phyloP scores from a whole-genome alignment of 305 asterid species.

The Fraxinus ornus region DNA sequence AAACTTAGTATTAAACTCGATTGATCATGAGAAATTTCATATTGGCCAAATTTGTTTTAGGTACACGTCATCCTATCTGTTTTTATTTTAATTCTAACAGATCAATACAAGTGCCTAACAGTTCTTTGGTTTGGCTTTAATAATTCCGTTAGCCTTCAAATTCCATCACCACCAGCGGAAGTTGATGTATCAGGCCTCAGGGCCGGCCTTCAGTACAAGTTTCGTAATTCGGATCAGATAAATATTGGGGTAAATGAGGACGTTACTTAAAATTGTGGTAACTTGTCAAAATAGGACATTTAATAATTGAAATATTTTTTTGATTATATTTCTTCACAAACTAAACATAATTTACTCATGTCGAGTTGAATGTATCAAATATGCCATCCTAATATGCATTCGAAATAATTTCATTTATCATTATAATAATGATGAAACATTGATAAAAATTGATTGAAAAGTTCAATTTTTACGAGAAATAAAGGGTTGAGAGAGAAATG shows the following conservation, averaged over 20 bases:
- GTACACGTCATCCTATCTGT: not conserved
- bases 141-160: not conserved
- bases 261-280: not conserved
- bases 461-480: too few species aligned
- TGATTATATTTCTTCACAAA: not conserved
- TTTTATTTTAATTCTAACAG: not conserved
- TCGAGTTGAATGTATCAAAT: not conserved
- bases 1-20: too few species aligned
- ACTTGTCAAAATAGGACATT: not conserved
- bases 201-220: not conserved
- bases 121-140: too few species aligned
- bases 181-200: not conserved
- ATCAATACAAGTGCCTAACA: too few species aligned
- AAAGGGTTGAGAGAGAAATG: too few species aligned
- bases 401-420: too few species aligned
- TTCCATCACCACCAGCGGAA: not conserved
- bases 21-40: not conserved
- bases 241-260: not conserved
- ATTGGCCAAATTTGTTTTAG: not conserved
- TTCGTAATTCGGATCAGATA: not conserved
- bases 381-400: not conserved
- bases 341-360: not conserved
- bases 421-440: too few species aligned
- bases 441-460: too few species aligned
- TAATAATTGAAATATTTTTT: too few species aligned